A percentile compares a stretch with the other conserved stretches of the same genome.
These are phyloP conservation scores for Dactylellina sp. DNA, from an alignment of 2,329 filamentous ascomycete genomes.

Conservation along the genomic window DNA sequence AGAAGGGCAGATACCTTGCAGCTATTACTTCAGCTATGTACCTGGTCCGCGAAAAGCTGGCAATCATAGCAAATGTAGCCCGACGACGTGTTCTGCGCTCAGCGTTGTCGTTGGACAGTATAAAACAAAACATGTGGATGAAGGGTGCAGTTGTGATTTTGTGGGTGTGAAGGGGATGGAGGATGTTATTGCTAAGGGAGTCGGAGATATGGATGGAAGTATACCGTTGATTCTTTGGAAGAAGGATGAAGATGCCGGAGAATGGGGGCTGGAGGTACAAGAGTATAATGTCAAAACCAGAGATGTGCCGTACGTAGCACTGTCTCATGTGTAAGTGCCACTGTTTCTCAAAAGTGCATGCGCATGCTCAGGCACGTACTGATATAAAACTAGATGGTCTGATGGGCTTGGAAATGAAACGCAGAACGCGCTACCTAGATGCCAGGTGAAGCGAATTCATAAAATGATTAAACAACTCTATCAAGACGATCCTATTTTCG, in stretches of 20 bases:
- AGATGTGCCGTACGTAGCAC: conserved; percentile 62
- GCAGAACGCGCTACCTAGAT: conserved; percentile 61
- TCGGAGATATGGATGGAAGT: conserved; percentile 8
- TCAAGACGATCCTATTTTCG: not conserved
- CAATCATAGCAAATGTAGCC: conserved; percentile 61
- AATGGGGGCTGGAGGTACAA: not conserved
- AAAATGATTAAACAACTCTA: conserved; percentile 59
- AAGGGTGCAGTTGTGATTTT: conserved; percentile 59
- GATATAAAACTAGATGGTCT: conserved; percentile 60
- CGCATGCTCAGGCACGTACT: not conserved
- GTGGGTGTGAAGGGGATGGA: conserved; percentile 57
- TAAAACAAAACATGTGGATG: conserved; percentile 58
- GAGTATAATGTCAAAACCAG: conserved; percentile 56
- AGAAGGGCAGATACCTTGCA: conserved; percentile 1
- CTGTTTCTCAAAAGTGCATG: not conserved
- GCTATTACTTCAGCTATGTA: conserved; percentile 2
- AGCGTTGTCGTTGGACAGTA: conserved; percentile 62
- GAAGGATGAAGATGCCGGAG: conserved; percentile 54
- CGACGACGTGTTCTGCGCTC: conserved; percentile 60
- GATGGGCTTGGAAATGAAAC: conserved; percentile 63
- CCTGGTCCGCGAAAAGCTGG: not conserved
- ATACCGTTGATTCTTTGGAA: conserved; percentile 45
- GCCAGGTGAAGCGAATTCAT: conserved; percentile 61
- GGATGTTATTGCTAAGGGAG: conserved; percentile 46
- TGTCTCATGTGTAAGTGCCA: conserved; percentile 62